Base-by-base conservation (phyloP, 805 yeast species). In the Maudiozyma saulgeensis region DNA sequence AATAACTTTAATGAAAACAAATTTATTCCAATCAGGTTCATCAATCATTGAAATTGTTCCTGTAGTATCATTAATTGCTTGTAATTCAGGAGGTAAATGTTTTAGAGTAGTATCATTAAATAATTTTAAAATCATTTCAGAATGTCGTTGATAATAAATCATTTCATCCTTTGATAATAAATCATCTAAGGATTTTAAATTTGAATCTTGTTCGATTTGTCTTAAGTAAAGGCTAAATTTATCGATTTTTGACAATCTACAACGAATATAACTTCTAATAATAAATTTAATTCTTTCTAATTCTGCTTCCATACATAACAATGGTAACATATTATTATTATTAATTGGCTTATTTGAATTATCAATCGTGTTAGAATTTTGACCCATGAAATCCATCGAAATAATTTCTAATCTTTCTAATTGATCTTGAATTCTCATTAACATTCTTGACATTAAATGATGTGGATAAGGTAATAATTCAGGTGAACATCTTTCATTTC, bases 231-330 rank as follows among this genome's bases (percentile, higher is more conserved):
- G 69, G 25, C 87, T 73, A 64, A 69, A 82, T 53, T 74, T 75
- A 68, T 89, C 96, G 44, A 93, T 78, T 66, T 86, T 90, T 52
- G 71, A 68, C 49, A 89, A 65, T 50, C 99, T 72, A 6, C 91
- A 77, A 53, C 99, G 75, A 34, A 90, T 70, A 63, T 88, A 91
- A 13, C 87, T 76, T 46, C 97, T 69, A n/a, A 90, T 72, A 35
- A 91, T 66, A 62, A 83, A 93, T 58, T 83, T 87, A 31, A 88
- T 78, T 49, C 99, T 71, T 58, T 93, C 98, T 23, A 93, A 75
- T 57, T 93, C 98, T 13, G 95, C 84, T 61, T 93, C 99, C 56
- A 91, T 82, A 23, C 95, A 78, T 70, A 93, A 79, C 43, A 90
- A 71, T 50, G 86, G 83, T 50, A 91, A 67, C 56, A 53, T 53